phyloP scores from a whole-genome alignment of 768 basidiomycete species.

The Lentinula guzmanii region DNA sequence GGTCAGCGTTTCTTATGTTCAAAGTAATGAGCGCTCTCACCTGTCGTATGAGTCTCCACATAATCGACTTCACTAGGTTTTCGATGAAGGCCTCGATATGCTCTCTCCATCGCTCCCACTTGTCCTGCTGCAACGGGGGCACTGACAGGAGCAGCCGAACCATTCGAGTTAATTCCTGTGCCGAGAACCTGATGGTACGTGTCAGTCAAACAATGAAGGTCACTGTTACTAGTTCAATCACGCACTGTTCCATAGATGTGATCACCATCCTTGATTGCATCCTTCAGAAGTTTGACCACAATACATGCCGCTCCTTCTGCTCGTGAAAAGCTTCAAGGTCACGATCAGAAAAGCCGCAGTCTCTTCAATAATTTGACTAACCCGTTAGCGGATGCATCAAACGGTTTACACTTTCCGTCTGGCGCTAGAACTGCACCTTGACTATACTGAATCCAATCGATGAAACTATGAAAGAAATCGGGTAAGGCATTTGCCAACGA shows the following conservation, averaged over 20 bases:
- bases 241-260: constrained; percentile 33
- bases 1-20: not conserved
- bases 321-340: constrained; percentile 25
- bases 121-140: constrained; percentile 33
- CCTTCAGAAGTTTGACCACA: constrained; percentile 31
- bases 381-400: constrained; percentile 27
- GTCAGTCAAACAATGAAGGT: not conserved
- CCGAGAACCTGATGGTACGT: constrained; percentile 27
- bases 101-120: constrained; percentile 27
- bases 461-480: constrained; percentile 16
- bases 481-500: not conserved
- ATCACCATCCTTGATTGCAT: constrained; percentile 32
- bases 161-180: constrained; percentile 30
- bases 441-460: constrained; percentile 19
- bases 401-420: constrained; percentile 28
- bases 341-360: not conserved
- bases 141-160: constrained; percentile 28
- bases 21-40: constrained; percentile 11
- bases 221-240: not conserved
- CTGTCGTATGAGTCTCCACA: constrained; percentile 46
- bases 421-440: constrained; percentile 30
- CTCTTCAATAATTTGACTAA: constrained; percentile 8
- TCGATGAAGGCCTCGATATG: constrained; percentile 23
- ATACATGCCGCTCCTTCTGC: constrained; percentile 32
- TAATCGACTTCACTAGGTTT: constrained; percentile 36